Base-by-base conservation (phyloP, 2,329 filamentous ascomycete genomes). In the Fusarium secorum region DNA sequence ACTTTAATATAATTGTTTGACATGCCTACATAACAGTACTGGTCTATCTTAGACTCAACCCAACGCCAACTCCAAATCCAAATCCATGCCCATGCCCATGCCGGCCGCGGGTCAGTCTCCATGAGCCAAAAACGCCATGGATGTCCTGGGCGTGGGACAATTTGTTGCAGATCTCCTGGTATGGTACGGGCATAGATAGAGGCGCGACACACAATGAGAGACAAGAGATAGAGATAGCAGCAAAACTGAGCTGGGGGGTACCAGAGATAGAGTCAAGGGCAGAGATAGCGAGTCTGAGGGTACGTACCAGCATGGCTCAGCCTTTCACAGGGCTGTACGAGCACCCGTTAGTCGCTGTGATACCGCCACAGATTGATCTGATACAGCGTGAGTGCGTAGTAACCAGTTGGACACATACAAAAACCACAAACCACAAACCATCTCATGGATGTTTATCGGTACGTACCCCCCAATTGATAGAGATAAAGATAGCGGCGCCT, bases 361-460 rank as follows among this genome's bases (percentile, higher is more conserved):
- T 64, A 68, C 66, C 63, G 48, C 64, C 48, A 45, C 22, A 46
- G 41, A 51, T 63, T 68, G 63, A 67, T 62, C 57, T 56, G 59
- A 64, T 55, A 71, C 59, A 68, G 48, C 58, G 61, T 55, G 22
- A 17, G 9, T 55, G 22, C 11, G 9, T 45, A 72, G 69, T 74
- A 75, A 75, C 73, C 65, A 64, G 71, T 71, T 71, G 67, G 73
- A 74, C 73, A 74, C 72, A 74, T 72, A 74, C 70, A 70, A 70
- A 73, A 64, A 52, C 45, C 45, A 55, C 52, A 54, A 54, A 54
- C 51, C 51, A 32, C 51, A 48, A 55, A 55, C 53, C 53, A 55
- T 35, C 53, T 28, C 39, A 62, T 61, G 45, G 14, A 53, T 73
- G 72, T 74, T 75, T 75, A 75, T 63, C 66, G 66, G 73, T 75